These are phyloP conservation scores for Phlebopus sp. DNA, from an alignment of 1,284 basidiomycete genomes.

Conservation along the genomic window DNA sequence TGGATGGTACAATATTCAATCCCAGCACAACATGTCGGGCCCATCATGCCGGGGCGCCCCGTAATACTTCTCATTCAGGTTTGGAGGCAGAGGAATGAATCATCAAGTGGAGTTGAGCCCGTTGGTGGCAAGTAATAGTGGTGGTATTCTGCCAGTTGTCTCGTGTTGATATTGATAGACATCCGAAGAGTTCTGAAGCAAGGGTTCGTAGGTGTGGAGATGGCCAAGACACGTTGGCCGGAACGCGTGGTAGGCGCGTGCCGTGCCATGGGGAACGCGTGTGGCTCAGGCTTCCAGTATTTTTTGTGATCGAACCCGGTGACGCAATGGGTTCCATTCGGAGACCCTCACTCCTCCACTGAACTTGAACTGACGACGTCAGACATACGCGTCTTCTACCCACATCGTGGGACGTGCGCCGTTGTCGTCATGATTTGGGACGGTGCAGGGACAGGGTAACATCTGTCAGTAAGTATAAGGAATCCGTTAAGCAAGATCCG, in stretches of 20 bases:
- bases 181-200: background rate
- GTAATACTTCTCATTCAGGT: too few species aligned
- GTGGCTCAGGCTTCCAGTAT: conserved; percentile 13
- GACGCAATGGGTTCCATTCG: conserved; percentile 10
- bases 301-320: conserved; percentile 18
- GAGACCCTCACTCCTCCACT: conserved; percentile 13
- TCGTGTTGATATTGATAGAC: too few species aligned
- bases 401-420: background rate
- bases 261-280: conserved; percentile 27
- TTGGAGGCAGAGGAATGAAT: too few species aligned
- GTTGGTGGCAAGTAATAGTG: too few species aligned
- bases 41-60: too few species aligned
- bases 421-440: background rate
- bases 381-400: conserved; percentile 16
- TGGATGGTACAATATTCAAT: too few species aligned
- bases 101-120: too few species aligned
- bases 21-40: too few species aligned
- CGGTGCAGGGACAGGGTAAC: conserved; percentile 10
- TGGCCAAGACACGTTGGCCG: conserved; percentile 5
- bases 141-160: too few species aligned
- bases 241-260: conserved; percentile 26
- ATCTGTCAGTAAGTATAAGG: background rate
- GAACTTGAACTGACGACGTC: conserved; percentile 13
- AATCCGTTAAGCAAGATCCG: too few species aligned
- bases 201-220: conserved; percentile 5